Percentiles rank a stretch among this genome's conserved stretches.
These are phyloP conservation scores for Claviceps digitariae DNA, from an alignment of 2,329 filamentous ascomycete species.

Conservation along the genomic window DNA sequence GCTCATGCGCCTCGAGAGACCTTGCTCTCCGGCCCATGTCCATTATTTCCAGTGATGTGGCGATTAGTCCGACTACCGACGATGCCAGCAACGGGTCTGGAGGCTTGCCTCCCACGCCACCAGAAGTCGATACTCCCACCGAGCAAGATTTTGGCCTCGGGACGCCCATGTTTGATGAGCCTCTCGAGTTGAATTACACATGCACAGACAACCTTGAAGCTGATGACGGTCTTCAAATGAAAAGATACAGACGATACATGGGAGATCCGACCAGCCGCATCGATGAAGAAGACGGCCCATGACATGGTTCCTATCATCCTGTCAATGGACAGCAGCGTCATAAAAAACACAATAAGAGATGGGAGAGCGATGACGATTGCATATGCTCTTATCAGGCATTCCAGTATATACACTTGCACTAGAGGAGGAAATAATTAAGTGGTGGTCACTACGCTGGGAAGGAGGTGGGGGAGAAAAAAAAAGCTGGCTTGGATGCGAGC, in stretches of 20 bases:
- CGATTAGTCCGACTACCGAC: constrained; percentile 22
- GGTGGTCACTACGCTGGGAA: neutral
- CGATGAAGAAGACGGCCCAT: constrained; percentile 21
- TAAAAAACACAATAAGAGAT: neutral
- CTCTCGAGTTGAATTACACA: constrained; percentile 17
- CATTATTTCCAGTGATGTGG: constrained; percentile 20
- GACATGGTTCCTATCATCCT: neutral
- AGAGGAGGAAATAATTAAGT: neutral
- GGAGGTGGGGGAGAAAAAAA: too few relatives aligned
- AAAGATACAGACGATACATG: constrained; percentile 21
- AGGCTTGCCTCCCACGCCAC: constrained; percentile 23
- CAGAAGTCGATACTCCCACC: constrained; percentile 21
- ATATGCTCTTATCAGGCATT: neutral
- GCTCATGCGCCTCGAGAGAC: constrained; percentile 5
- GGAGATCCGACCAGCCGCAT: constrained; percentile 22
- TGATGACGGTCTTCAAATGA: constrained; percentile 23
- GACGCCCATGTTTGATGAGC: constrained; percentile 13
- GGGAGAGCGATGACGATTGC: too few relatives aligned
- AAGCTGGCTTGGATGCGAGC: neutral
- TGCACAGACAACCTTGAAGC: constrained; percentile 16
- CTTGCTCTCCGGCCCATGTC: constrained; percentile 6
- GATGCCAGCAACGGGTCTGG: constrained; percentile 18
- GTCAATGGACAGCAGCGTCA: neutral
- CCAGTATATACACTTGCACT: neutral
- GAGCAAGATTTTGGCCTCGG: constrained; percentile 14